Evolutionary conservation across 1,284 basidiomycete species (phyloP).

Genomic region (Pseudozyma sp.): DNA sequence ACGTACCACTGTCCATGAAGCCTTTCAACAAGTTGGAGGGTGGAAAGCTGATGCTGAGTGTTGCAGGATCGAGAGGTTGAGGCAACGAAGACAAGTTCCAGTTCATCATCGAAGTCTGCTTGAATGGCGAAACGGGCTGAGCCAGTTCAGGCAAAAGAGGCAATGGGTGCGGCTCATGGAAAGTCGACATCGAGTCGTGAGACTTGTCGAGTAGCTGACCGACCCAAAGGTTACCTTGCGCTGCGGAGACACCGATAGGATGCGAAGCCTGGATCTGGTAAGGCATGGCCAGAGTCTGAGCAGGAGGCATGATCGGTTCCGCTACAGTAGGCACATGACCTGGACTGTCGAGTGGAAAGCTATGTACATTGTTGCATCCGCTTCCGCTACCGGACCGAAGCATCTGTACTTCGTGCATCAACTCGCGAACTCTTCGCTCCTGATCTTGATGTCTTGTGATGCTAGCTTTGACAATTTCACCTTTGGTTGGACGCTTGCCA

Average conservation of each 20-base stretch:
- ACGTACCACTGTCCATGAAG: slow-evolving; percentile 21
- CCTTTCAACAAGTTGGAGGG: slow-evolving; percentile 6
- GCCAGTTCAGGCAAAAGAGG: slow-evolving; percentile 20
- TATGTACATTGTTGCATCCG: background rate
- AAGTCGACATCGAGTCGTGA: slow-evolving; percentile 10
- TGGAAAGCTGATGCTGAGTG: slow-evolving; percentile 19
- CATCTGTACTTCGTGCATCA: slow-evolving; percentile 36
- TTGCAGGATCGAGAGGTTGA: slow-evolving; percentile 21
- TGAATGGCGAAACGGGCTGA: slow-evolving; percentile 45
- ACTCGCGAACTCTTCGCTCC: slow-evolving; percentile 37
- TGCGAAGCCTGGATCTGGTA: slow-evolving; percentile 41
- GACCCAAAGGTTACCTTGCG: slow-evolving; percentile 34
- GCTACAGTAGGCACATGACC: slow-evolving; percentile 6
- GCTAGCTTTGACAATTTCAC: slow-evolving; percentile 54
- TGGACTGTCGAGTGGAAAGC: slow-evolving; percentile 19
- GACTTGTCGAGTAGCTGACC: slow-evolving; percentile 43
- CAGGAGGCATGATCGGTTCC: slow-evolving; percentile 16
- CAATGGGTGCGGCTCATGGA: slow-evolving; percentile 16
- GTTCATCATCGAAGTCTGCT: slow-evolving; percentile 43
- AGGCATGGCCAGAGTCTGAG: slow-evolving; percentile 19
- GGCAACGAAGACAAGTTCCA: slow-evolving; percentile 32
- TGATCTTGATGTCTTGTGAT: slow-evolving; percentile 45
- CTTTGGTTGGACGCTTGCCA: slow-evolving; percentile 48
- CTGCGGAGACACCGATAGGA: slow-evolving; percentile 18
- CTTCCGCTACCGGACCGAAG: slow-evolving; percentile 21